Evolutionary conservation across 2,329 filamentous ascomycete genomes (phyloP), one percentile per base, ranked within the genome.

Genomic region (Amauroascus verrucosus): DNA sequence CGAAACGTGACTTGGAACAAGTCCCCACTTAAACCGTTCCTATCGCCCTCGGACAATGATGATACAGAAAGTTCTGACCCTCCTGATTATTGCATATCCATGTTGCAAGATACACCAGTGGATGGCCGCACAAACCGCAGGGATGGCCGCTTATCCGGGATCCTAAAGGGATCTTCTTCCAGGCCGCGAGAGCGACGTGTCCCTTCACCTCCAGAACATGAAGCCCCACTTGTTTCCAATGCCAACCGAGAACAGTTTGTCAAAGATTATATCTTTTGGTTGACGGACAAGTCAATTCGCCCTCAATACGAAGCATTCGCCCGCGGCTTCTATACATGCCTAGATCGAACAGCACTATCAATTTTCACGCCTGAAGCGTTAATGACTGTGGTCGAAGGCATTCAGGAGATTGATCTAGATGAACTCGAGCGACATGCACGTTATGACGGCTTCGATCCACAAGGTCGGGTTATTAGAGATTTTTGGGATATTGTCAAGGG

Each of bases 401-500:
- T 84, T 1, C 85, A 88, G 61, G 79, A 85, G 32, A 90, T 97
- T 59, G 84, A 94, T 63, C 77, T 95, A 4, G 63, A 76, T 0
- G 85, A 86, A 58, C 79, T 97, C 7, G 80, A 84, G 58, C 76
- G 77, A 2, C 80, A 83, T 55, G 76, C 87, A 0, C 82, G 82
- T 14, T 97, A 97, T 67, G 86, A 93, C 44, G 76, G 77, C 35
- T 97, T 88, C 75, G 79, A 84, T 44, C 73, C 81, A 0, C 75
- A 74, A 0, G 84, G 93, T 59, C 80, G 75, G 13, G 81, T 84
- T 0, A 82, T 98, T 40, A 73, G 75, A 22, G 81, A 86, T 60
- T 97, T 98, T 66, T 98, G 93, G 93, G 76, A 76, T 11, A 78
- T 96, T 6, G 85, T 95, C 66, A 33, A 93, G 80, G 64, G 77